Percentiles rank a stretch among this genome's conserved stretches.
phyloP scores from a whole-genome alignment of 257 asterid species.

The Handroanthus guayacan region DNA sequence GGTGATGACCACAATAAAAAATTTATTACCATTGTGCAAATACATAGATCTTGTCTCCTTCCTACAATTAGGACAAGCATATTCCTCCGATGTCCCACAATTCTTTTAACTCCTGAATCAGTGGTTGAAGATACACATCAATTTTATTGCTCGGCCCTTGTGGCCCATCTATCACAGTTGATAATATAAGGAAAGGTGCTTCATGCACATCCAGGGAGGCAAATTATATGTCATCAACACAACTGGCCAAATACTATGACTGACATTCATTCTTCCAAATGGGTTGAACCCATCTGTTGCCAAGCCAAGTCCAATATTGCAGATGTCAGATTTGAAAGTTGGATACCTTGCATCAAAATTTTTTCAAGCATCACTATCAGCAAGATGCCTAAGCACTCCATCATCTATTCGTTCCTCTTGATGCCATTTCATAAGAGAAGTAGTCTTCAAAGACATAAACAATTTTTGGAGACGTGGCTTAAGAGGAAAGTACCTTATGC shows the following conservation, averaged over 20 bases:
- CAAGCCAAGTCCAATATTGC: slow-evolving; percentile 6
- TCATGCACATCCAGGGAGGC: background rate
- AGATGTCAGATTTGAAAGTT: background rate
- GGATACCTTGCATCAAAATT: background rate
- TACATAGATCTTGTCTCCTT: no score
- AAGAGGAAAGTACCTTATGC: no score
- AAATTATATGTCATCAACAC: background rate
- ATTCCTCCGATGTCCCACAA: background rate
- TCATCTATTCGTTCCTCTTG: slow-evolving; percentile 24
- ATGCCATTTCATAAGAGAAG: slow-evolving; percentile 38
- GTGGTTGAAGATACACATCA: background rate
- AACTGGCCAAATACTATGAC: no score
- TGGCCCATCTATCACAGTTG: background rate
- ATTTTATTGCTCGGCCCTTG: background rate
- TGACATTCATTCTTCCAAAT: no score
- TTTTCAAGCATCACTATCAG: slow-evolving; percentile 9
- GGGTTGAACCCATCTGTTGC: no score
- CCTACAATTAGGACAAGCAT: no score
- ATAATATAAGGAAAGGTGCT: background rate
- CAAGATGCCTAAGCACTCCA: slow-evolving; percentile 31
- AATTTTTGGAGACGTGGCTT: no score
- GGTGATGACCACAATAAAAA: no score
- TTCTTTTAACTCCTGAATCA: background rate
- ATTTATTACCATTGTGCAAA: no score
- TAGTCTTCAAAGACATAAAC: slow-evolving; percentile 27